Conservation (phyloP, 2,329 filamentous ascomycete species). For the Hypoxylon sp. region DNA sequence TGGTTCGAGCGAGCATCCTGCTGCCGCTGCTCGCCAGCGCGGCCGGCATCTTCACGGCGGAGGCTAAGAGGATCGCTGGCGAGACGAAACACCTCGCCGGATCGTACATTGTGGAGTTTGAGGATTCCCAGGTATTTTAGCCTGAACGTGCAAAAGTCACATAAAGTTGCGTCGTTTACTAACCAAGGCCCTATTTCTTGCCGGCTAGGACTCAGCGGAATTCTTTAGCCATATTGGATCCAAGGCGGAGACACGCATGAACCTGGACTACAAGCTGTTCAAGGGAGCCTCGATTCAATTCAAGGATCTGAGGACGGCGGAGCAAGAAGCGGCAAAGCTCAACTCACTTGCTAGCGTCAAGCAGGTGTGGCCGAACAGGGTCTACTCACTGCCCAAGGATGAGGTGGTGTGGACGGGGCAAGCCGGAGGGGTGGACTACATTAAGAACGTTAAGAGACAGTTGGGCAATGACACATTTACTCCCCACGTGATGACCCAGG, state of each 20-base stretch:
- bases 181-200: conserved; percentile 22
- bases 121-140: conserved; percentile 59
- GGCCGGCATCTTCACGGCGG: conserved; percentile 40
- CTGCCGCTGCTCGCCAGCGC: conserved; percentile 47
- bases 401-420: conserved; percentile 59
- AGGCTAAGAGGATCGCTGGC: conserved; percentile 39
- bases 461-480: conserved; percentile 56
- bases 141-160: conserved; percentile 16
- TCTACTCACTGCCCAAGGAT: conserved; percentile 59
- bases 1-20: conserved; percentile 47
- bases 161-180: conserved; percentile 4
- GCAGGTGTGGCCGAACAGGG: conserved; percentile 61
- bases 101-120: conserved; percentile 66
- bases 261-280: conserved; percentile 64
- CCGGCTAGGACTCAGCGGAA: conserved; percentile 55
- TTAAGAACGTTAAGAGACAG: conserved; percentile 51
- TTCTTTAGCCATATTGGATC: conserved; percentile 55
- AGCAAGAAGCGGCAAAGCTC: conserved; percentile 57
- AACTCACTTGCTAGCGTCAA: conserved; percentile 59
- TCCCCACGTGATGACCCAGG: conserved; percentile 68
- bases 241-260: conserved; percentile 60
- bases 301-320: conserved; percentile 59
- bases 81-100: conserved; percentile 55
- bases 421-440: conserved; percentile 43
- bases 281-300: conserved; percentile 67